These are phyloP conservation scores for Stachybotrys echinatus DNA, from an alignment of 2,329 filamentous ascomycete genomes.

Conservation along the genomic window DNA sequence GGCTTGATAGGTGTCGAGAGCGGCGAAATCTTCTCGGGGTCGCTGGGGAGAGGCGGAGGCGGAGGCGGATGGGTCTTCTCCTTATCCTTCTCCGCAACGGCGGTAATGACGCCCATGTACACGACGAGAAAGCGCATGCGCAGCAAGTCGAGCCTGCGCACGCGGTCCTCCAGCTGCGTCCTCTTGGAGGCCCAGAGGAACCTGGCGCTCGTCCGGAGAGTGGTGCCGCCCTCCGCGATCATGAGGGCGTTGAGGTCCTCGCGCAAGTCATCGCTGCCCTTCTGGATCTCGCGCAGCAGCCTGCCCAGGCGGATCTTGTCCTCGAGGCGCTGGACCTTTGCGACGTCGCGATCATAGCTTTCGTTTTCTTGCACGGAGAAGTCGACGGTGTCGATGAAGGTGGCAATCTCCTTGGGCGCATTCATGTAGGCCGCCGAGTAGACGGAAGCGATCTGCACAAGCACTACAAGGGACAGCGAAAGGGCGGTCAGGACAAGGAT, in stretches of 20 bases:
- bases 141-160: conserved; percentile 54
- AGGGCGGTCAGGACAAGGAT: conserved; percentile 54
- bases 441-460: conserved; percentile 44
- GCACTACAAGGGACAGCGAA: conserved; percentile 48
- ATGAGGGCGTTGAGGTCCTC: conserved; percentile 52
- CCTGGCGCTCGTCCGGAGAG: conserved; percentile 42
- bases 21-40: conserved; percentile 27
- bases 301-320: conserved; percentile 56
- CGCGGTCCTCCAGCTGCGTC: conserved; percentile 48
- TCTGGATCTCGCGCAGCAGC: conserved; percentile 58
- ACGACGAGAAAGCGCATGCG: conserved; percentile 61
- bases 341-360: conserved; percentile 56
- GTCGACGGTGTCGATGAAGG: conserved; percentile 56
- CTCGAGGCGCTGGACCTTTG: conserved; percentile 51
- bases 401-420: conserved; percentile 52
- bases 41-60: conserved; percentile 20
- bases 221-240: conserved; percentile 35
- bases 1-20: conserved; percentile 25
- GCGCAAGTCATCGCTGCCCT: conserved; percentile 53
- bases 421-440: conserved; percentile 52
- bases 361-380: conserved; percentile 61
- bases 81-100: conserved; percentile 23
- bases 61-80: conserved; percentile 17
- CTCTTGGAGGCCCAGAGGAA: conserved; percentile 55
- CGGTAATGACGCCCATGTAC: conserved; percentile 54